A percentile compares a stretch with the other conserved stretches of the same genome.
phyloP scores from a whole-genome alignment of 805 yeast genomes.

The Zygoascus biomembranicola region DNA sequence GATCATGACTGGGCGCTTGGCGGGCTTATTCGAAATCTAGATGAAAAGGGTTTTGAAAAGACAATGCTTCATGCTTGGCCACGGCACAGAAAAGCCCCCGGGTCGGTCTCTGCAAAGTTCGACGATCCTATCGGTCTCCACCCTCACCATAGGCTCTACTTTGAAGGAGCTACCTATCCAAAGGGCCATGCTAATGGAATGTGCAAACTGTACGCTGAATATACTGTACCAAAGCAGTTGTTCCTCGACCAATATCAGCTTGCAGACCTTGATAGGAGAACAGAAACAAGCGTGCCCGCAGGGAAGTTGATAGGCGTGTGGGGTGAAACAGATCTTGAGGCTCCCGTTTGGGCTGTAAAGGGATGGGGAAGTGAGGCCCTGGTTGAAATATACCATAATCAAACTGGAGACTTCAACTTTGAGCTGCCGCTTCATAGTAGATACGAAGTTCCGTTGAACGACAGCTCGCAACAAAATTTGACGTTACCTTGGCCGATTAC shows the following conservation, averaged over 20 bases:
- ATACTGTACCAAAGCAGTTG: conserved; percentile 37
- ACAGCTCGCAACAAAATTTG: conserved; percentile 10
- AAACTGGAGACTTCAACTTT: conserved; percentile 19
- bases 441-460: conserved; percentile 35
- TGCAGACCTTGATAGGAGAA: conserved; percentile 25
- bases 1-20: conserved; percentile 12
- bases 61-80: conserved; percentile 11
- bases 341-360: conserved; percentile 41
- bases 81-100: conserved; percentile 5
- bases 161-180: conserved; percentile 4
- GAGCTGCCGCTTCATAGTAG: conserved; percentile 45
- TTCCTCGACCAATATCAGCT: conserved; percentile 53
- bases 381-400: conserved; percentile 26
- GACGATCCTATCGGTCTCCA: conserved; percentile 20
- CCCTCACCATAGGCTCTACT: conserved; percentile 15
- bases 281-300: conserved; percentile 18
- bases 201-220: conserved; percentile 38
- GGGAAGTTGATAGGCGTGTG: conserved; percentile 34
- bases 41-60: conserved; percentile 9
- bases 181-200: conserved; percentile 9
- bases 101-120: conserved; percentile 9
- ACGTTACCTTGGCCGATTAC: conserved; percentile 34
- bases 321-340: conserved; percentile 53
- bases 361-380: conserved; percentile 43
- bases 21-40: conserved; percentile 16